Evolutionary conservation across 176 grass and related monocot species (phyloP).

Genomic region (Rhynchospora pubera): DNA sequence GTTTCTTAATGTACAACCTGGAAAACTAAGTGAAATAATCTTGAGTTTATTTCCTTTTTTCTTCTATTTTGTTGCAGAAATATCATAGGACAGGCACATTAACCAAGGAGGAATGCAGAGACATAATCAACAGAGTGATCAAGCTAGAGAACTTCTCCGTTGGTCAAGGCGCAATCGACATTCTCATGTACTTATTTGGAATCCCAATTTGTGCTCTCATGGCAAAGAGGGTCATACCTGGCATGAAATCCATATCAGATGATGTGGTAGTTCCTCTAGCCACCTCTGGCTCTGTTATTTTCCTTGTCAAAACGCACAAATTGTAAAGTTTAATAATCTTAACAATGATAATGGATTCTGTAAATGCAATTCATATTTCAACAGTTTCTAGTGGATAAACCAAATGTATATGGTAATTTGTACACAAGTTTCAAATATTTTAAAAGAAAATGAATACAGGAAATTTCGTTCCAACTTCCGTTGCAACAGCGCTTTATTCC

Average conservation of each 20-base stretch:
- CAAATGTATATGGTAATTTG: too few relatives aligned
- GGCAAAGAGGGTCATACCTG: conserved; percentile 49
- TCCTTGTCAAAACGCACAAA: conserved; percentile 50
- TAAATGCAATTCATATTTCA: background rate
- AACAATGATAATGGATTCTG: background rate
- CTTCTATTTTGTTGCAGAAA: background rate
- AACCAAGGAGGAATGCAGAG: background rate
- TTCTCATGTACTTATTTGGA: conserved; percentile 43
- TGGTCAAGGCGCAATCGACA: conserved; percentile 28
- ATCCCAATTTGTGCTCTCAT: conserved; percentile 40
- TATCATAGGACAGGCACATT: background rate
- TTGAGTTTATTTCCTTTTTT: background rate
- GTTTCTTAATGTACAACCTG: background rate
- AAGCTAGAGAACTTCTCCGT: conserved; percentile 30
- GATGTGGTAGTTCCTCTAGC: conserved; percentile 60
- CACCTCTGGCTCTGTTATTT: conserved; percentile 49
- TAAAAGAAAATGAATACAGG: too few relatives aligned
- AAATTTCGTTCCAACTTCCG: too few relatives aligned
- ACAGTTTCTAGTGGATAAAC: too few relatives aligned
- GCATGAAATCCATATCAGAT: conserved; percentile 44
- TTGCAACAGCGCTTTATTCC: too few relatives aligned
- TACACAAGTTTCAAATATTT: too few relatives aligned
- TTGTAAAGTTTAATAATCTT: conserved; percentile 27
- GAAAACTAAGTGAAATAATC: background rate
- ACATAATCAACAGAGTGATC: conserved; percentile 9